Percentiles rank a stretch among this genome's conserved stretches.
Conservation (phyloP, 768 basidiomycete species). For the Boletus sp. region DNA sequence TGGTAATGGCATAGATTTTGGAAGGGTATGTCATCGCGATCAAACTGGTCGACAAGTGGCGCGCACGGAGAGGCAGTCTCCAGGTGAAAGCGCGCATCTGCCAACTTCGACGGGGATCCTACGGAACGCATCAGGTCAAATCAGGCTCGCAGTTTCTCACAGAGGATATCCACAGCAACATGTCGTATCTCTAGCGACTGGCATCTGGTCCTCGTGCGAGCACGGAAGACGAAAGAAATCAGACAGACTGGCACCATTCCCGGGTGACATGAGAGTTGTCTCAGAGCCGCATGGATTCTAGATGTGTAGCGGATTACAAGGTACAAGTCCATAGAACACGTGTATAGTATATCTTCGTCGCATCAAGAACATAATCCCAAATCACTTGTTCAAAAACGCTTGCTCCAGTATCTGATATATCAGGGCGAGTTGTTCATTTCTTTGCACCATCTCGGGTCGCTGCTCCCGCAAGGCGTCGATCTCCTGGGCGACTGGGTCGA, state of each 20-base stretch:
- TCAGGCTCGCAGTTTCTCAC: neutral
- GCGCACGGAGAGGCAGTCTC: constrained; percentile 23
- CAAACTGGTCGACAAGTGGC: constrained; percentile 29
- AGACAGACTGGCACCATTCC: neutral
- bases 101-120: neutral
- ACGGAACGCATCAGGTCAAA: neutral
- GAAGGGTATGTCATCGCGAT: constrained; percentile 52
- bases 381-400: constrained; percentile 19
- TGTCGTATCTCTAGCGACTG: neutral
- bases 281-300: too few relatives aligned
- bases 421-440: constrained; percentile 57
- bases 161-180: neutral
- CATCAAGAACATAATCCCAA: neutral
- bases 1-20: constrained; percentile 68
- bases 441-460: constrained; percentile 78
- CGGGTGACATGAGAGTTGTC: neutral
- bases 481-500: constrained; percentile 62
- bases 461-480: constrained; percentile 79
- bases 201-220: too few relatives aligned
- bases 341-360: neutral
- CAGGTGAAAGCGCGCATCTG: constrained; percentile 10
- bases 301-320: neutral
- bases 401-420: constrained; percentile 58
- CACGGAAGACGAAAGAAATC: too few relatives aligned
- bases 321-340: too few relatives aligned